Conservation (phyloP, 495 filamentous ascomycete genomes). For the Aspergillus biplanus region DNA sequence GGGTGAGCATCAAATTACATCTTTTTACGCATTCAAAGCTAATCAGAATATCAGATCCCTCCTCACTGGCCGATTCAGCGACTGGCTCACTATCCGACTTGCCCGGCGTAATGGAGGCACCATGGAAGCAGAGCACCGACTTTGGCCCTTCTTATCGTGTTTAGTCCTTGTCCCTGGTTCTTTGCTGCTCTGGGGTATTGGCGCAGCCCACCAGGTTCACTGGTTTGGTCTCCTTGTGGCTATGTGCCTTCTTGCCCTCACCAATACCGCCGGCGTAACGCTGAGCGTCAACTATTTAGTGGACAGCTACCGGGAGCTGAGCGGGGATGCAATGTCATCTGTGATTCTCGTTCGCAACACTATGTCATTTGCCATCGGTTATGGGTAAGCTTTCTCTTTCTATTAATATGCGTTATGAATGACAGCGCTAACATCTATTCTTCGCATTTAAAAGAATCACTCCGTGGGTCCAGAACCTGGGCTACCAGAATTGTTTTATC, state of each 20-base stretch:
- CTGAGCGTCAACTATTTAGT: constrained; percentile 65
- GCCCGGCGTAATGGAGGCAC: constrained; percentile 65
- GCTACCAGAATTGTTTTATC: constrained; percentile 66
- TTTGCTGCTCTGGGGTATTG: constrained; percentile 70
- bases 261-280: constrained; percentile 61
- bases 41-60: constrained; percentile 34
- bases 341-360: constrained; percentile 70
- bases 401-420: background rate
- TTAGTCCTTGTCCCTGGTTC: constrained; percentile 59
- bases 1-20: constrained; percentile 36
- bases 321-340: constrained; percentile 64
- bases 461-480: constrained; percentile 63
- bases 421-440: background rate
- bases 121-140: constrained; percentile 64
- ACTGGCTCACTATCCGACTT: constrained; percentile 60
- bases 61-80: constrained; percentile 59
- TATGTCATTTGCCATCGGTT: constrained; percentile 64
- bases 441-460: constrained; percentile 50
- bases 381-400: constrained; percentile 44
- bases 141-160: constrained; percentile 63
- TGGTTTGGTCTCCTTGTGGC: constrained; percentile 68
- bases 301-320: constrained; percentile 65
- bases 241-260: constrained; percentile 61
- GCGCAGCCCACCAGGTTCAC: constrained; percentile 61
- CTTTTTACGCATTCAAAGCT: background rate